Conservation (phyloP, 331 rosid genomes). For the Ulmus americana region DNA sequence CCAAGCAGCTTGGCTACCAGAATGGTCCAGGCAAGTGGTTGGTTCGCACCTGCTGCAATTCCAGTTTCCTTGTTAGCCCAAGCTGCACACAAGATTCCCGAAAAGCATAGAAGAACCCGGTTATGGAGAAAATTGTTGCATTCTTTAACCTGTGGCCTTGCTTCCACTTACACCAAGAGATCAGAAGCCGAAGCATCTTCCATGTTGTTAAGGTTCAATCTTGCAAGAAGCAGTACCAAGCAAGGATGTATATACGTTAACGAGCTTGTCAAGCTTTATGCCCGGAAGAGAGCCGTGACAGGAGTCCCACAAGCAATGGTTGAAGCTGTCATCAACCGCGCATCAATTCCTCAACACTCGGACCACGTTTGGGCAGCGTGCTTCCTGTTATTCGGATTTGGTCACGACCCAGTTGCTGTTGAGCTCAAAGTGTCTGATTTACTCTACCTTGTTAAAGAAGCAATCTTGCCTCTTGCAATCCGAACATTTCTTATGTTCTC, state of each 20-base stretch:
- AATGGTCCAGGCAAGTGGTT: slow-evolving; percentile 75
- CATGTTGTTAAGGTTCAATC: slow-evolving; percentile 63
- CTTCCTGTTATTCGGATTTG: slow-evolving; percentile 67
- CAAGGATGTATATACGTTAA: slow-evolving; percentile 49
- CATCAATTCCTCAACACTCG: slow-evolving; percentile 40
- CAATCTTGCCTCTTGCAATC: slow-evolving; percentile 68
- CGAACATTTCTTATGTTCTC: slow-evolving; percentile 70
- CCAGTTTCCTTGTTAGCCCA: slow-evolving; percentile 51
- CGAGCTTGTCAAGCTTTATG: slow-evolving; percentile 55
- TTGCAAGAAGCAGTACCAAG: slow-evolving; percentile 60
- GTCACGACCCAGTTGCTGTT: slow-evolving; percentile 67
- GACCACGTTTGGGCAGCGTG: slow-evolving; percentile 87
- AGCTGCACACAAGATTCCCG: slow-evolving; percentile 69
- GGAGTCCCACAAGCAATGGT: slow-evolving; percentile 71
- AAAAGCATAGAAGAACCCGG: slow-evolving; percentile 40
- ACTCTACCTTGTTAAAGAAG: slow-evolving; percentile 50
- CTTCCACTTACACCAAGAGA: slow-evolving; percentile 52
- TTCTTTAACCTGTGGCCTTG: slow-evolving; percentile 51
- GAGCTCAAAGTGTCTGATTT: slow-evolving; percentile 66
- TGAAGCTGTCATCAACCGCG: slow-evolving; percentile 54
- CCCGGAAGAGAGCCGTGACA: slow-evolving; percentile 46
- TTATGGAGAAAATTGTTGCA: slow-evolving; percentile 46
- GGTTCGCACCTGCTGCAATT: slow-evolving; percentile 76
- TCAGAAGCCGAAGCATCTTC: slow-evolving; percentile 81
- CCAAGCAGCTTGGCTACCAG: slow-evolving; percentile 81